A percentile compares a stretch with the other conserved stretches of the same genome.
These are phyloP conservation scores for Colletotrichum costaricense DNA, from an alignment of 2,329 filamentous ascomycete species.

Conservation along the genomic window DNA sequence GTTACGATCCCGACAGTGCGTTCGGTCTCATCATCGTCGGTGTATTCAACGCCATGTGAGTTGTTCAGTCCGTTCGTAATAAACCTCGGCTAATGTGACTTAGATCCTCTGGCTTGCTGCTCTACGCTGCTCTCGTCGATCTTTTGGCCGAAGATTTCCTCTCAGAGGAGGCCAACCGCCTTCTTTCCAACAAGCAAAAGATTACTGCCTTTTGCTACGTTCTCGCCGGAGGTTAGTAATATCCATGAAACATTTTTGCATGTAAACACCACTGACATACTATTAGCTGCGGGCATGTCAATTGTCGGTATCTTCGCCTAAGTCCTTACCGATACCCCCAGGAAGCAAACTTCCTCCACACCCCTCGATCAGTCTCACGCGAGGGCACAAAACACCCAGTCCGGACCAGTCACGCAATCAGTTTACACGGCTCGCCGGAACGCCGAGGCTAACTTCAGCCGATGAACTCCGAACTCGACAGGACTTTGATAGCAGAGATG, in stretches of 20 bases:
- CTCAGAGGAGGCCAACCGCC: constrained; percentile 64
- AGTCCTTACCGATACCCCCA: constrained; percentile 12
- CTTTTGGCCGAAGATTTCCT: constrained; percentile 74
- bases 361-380: constrained; percentile 1
- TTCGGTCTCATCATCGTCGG: constrained; percentile 74
- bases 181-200: constrained; percentile 64
- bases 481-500: constrained; percentile 27
- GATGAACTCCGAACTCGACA: neutral
- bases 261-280: neutral
- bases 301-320: constrained; percentile 60
- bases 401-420: neutral
- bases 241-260: neutral
- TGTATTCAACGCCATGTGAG: constrained; percentile 73
- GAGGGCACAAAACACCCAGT: neutral
- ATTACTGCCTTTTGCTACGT: constrained; percentile 63
- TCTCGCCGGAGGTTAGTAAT: constrained; percentile 59
- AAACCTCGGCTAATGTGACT: constrained; percentile 1
- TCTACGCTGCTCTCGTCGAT: constrained; percentile 73
- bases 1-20: constrained; percentile 72
- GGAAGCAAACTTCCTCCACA: neutral
- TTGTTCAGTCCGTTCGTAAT: neutral
- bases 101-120: constrained; percentile 69
- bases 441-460: neutral
- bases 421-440: neutral
- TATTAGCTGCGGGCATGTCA: constrained; percentile 56